Percentiles rank a stretch among this genome's conserved stretches.
Evolutionary conservation across 441 rosid species (phyloP).

Genomic region (Erodium chrysanthum): DNA sequence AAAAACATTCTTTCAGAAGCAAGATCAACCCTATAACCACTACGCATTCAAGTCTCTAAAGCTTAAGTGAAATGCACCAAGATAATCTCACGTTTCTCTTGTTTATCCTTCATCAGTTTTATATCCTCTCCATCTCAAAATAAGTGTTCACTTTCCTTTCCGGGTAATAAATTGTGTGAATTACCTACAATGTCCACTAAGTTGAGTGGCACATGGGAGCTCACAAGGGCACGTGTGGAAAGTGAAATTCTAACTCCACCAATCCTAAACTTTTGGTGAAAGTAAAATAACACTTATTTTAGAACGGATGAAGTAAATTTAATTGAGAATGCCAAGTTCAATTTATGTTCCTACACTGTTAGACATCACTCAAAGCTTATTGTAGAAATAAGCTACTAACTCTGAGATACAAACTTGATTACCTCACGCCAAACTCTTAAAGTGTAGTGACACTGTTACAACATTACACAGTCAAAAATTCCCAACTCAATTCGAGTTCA

Average conservation of each 20-base stretch:
- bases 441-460: neutral
- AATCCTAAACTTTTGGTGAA: too few relatives aligned
- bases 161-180: neutral
- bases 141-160: too few relatives aligned
- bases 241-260: too few relatives aligned
- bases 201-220: neutral
- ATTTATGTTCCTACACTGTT: neutral
- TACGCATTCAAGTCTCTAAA: neutral
- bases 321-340: neutral
- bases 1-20: neutral
- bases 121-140: neutral
- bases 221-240: neutral
- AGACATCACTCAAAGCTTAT: neutral
- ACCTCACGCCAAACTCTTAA: neutral
- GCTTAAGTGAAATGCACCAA: neutral
- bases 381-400: neutral
- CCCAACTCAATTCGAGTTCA: neutral
- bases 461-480: neutral
- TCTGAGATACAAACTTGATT: neutral
- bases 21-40: too few relatives aligned
- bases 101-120: neutral
- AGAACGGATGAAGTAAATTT: neutral
- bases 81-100: neutral
- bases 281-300: too few relatives aligned
- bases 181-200: too few relatives aligned